Base-by-base conservation (phyloP, 345 rosid species). In the Melastoma malabathricum region DNA sequence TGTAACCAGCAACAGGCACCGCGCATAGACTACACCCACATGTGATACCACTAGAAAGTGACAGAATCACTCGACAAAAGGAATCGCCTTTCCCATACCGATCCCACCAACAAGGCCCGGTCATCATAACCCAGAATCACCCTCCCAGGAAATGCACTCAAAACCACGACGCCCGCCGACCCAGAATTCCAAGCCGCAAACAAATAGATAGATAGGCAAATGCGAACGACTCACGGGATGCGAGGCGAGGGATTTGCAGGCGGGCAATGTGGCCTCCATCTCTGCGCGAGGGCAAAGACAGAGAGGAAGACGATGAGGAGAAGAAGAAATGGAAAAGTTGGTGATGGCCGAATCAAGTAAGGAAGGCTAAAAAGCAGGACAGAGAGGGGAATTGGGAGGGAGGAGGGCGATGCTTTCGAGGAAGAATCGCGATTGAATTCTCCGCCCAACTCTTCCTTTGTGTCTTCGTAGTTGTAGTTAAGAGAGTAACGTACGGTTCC, bases 211-310 rank as follows among this genome's bases (percentile, higher is more conserved):
- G 14, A 20, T 43, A 16, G 47, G 48, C 41, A 18, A 29, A 18
- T 2, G 55, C 34, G 19, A 55, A n/a, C 1, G 47, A 20, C 41
- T 34, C 41, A 34, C 41, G 41, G 41, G 12, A 34, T 76, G 19
- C 13, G 86, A 64, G 31, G 75, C 39, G 14, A 75, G 13, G 46
- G 92, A 75, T 71, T 77, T 89, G 77, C 72, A 75, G 39, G 71
- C 63, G n/a, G 84, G 76, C 64, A 77, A 54, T 54, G 80, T 74
- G 14, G 86, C 75, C 66, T 84, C 97, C 86, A 89, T 82, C 50
- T 62, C 61, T 57, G 9, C 9, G 41, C 12, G 41, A 34, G 6
- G 10, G 41, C 12, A 46, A 5, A 50, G 39, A 29, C 48, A 22
- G 22, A 53, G 29, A 6, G 15, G 15, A 19, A 44, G 41, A 15